Evolutionary conservation across 495 filamentous ascomycete genomes (phyloP).

Genomic region (Cercophora scortea): DNA sequence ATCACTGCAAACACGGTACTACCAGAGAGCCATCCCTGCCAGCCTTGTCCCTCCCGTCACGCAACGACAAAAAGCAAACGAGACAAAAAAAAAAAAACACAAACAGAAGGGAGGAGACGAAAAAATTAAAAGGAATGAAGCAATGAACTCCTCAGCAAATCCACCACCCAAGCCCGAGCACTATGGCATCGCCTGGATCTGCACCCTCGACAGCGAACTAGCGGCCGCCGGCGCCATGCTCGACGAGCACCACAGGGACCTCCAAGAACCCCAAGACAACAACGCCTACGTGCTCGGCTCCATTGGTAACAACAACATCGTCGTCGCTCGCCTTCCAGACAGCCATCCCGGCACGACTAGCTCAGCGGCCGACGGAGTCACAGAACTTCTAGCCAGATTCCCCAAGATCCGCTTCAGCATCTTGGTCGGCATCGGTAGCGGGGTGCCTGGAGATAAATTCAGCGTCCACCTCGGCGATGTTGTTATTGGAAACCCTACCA

Average conservation of each 20-base stretch:
- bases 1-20: too few species aligned
- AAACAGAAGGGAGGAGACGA: too few species aligned
- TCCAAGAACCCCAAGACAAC: conserved; percentile 3
- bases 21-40: too few species aligned
- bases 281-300: conserved; percentile 35
- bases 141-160: neutral
- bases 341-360: conserved; percentile 28
- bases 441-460: conserved; percentile 16
- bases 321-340: conserved; percentile 29
- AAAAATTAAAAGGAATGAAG: neutral
- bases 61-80: too few species aligned
- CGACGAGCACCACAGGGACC: conserved; percentile 34
- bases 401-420: conserved; percentile 30
- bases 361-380: conserved; percentile 21
- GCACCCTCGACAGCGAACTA: conserved; percentile 33
- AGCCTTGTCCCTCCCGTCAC: too few species aligned
- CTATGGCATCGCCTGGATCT: conserved; percentile 47
- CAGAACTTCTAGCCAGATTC: conserved; percentile 31
- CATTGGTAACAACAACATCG: conserved; percentile 36
- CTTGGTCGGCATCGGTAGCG: conserved; percentile 44
- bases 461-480: conserved; percentile 23
- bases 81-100: too few species aligned
- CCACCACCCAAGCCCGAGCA: conserved; percentile 1
- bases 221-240: conserved; percentile 39
- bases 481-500: conserved; percentile 12